Evolutionary conservation across 2,329 filamentous ascomycete genomes (phyloP).

Genomic region (Pestalotiopsis sp.): DNA sequence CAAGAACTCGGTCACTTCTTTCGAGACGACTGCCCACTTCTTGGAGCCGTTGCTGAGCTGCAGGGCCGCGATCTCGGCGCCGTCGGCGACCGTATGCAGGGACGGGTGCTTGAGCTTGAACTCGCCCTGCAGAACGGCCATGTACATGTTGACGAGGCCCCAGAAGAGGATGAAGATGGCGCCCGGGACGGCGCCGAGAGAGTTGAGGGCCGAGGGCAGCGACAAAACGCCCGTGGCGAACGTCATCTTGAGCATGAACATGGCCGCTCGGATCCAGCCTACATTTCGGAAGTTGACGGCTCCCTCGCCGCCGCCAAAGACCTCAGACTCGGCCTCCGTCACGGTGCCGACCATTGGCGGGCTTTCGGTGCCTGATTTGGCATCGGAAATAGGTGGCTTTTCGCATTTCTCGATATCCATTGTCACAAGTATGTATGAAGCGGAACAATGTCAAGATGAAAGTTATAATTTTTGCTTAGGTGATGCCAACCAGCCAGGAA

Average conservation of each 20-base stretch:
- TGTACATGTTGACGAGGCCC: not conserved
- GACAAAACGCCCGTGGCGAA: not conserved
- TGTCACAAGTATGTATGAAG: no score
- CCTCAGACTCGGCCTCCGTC: not conserved
- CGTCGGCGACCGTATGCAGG: not conserved
- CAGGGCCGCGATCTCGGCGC: not conserved
- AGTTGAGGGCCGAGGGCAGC: not conserved
- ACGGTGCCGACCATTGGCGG: not conserved
- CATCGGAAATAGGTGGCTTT: no score
- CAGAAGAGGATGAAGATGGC: not conserved
- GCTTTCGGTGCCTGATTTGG: not conserved
- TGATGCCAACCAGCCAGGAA: no score
- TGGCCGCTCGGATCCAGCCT: not conserved
- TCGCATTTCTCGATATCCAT: not conserved
- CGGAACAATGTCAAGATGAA: no score
- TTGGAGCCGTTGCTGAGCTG: not conserved
- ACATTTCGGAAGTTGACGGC: conserved; percentile 3
- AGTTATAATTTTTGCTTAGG: no score
- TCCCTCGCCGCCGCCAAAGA: not conserved
- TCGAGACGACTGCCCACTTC: not conserved
- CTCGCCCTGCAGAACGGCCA: not conserved
- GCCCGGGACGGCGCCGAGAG: not conserved
- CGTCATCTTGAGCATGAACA: conserved; percentile 5
- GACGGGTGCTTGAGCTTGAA: not conserved
- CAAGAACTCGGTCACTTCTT: not conserved